Percentiles rank a stretch among this genome's conserved stretches.
phyloP scores from a whole-genome alignment of 441 rosid genomes.

The Croton laevigatus region DNA sequence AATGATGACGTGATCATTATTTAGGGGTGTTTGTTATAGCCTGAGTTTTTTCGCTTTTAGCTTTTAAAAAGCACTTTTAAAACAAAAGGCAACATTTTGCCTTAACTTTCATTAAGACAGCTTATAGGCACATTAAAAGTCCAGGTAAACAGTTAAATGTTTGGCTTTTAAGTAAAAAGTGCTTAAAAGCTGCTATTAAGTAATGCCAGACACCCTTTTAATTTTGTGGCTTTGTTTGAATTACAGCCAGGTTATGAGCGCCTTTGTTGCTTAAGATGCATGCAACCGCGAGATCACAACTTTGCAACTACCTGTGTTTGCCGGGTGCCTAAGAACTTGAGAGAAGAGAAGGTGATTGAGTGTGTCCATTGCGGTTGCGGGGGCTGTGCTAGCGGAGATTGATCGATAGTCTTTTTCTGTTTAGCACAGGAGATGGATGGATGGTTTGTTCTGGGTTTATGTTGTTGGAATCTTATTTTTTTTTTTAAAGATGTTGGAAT shows the following conservation, averaged over 20 bases:
- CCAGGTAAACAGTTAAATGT: too few relatives aligned
- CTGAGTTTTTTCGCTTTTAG: too few relatives aligned
- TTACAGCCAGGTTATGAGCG: conserved; percentile 59
- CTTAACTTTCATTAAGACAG: too few relatives aligned
- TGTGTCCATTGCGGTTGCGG: conserved; percentile 59
- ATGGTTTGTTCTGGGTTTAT: not conserved
- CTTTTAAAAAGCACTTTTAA: too few relatives aligned
- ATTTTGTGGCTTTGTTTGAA: not conserved
- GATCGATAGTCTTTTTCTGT: not conserved
- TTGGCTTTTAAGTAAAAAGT: too few relatives aligned
- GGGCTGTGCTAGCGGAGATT: conserved; percentile 65
- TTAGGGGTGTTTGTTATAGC: too few relatives aligned
- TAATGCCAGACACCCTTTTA: too few relatives aligned
- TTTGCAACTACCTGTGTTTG: conserved; percentile 59
- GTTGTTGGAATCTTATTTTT: not conserved
- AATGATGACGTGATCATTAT: not conserved
- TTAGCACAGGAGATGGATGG: not conserved
- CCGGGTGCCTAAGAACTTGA: conserved; percentile 55
- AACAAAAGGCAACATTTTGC: too few relatives aligned
- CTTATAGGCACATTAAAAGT: too few relatives aligned
- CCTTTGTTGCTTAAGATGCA: conserved; percentile 60
- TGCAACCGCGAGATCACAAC: conserved; percentile 62
- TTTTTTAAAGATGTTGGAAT: too few relatives aligned
- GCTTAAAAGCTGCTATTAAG: too few relatives aligned
- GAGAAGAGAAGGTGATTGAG: conserved; percentile 65